phyloP scores from a whole-genome alignment of 352 stramenopile genomes.

The Pythium insidiosum region DNA sequence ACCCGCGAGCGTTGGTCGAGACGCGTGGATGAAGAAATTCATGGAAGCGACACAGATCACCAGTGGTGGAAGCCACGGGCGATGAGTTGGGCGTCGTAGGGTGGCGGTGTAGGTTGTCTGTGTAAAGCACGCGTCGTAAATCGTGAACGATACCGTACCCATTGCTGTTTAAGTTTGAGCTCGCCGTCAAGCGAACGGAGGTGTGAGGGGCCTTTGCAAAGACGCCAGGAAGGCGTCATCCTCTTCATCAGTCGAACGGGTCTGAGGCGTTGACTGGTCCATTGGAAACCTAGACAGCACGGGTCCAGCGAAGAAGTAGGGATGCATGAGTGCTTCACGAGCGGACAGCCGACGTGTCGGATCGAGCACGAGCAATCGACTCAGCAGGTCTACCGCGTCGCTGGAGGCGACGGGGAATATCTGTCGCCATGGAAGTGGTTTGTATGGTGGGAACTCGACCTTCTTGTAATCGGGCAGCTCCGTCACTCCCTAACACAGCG shows the following conservation, averaged over 20 bases:
- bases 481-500: constrained; percentile 1
- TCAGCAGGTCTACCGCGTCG: constrained; percentile 43
- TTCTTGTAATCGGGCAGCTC: constrained; percentile 62
- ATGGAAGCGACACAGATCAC: constrained; percentile 51
- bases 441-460: constrained; percentile 52
- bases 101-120: background rate
- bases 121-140: too few relatives aligned
- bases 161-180: too few relatives aligned
- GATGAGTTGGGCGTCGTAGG: background rate
- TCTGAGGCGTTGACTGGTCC: constrained; percentile 17
- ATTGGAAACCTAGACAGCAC: background rate
- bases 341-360: constrained; percentile 28
- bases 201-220: too few relatives aligned
- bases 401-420: constrained; percentile 38
- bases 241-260: too few relatives aligned
- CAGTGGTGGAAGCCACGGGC: constrained; percentile 1
- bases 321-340: constrained; percentile 19
- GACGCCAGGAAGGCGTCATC: too few relatives aligned
- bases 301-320: constrained; percentile 10
- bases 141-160: too few relatives aligned
- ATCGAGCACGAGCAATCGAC: constrained; percentile 24
- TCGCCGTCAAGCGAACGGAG: too few relatives aligned
- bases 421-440: constrained; percentile 24
- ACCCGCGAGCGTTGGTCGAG: constrained; percentile 59
- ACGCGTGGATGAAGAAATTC: constrained; percentile 76